These are phyloP conservation scores for Protomyces pachydermus DNA, from an alignment of 1,139 yeast species.

Conservation along the genomic window DNA sequence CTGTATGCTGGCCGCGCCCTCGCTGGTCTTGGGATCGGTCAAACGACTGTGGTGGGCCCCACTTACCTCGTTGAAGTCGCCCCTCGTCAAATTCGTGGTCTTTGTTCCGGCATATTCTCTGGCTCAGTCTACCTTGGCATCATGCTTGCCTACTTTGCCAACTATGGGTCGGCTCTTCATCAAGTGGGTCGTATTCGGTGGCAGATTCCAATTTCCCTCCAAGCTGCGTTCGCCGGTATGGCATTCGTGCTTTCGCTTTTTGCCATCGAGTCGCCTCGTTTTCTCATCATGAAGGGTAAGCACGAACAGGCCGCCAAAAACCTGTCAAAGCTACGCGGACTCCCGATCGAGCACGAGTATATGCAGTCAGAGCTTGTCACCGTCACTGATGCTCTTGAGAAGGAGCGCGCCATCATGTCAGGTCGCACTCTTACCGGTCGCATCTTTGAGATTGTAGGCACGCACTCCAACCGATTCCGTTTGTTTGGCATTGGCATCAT, in stretches of 20 bases:
- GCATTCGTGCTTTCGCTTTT: conserved; percentile 19
- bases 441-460: conserved; percentile 15
- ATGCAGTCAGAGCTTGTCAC: conserved; percentile 35
- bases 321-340: conserved; percentile 48
- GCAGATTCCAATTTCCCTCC: conserved; percentile 42
- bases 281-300: conserved; percentile 43
- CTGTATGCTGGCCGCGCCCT: conserved; percentile 47
- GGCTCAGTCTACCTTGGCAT: conserved; percentile 56
- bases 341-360: conserved; percentile 47
- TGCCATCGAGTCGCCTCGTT: conserved; percentile 47
- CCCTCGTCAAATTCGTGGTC: conserved; percentile 52
- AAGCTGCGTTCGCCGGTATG: conserved; percentile 45
- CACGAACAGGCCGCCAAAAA: conserved; percentile 43
- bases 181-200: conserved; percentile 41
- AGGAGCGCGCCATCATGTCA: conserved; percentile 19
- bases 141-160: conserved; percentile 50
- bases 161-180: conserved; percentile 44
- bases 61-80: conserved; percentile 52
- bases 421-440: conserved; percentile 32
- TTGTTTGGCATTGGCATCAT: conserved; percentile 45
- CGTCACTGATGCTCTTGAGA: conserved; percentile 7
- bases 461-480: conserved; percentile 45
- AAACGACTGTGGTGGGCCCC: conserved; percentile 56
- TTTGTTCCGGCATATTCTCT: conserved; percentile 49
- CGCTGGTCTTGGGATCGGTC: conserved; percentile 55